A percentile compares a stretch with the other conserved stretches of the same genome.
phyloP scores from a whole-genome alignment of 495 filamentous ascomycete genomes.

The Corynascus novoguineensis region DNA sequence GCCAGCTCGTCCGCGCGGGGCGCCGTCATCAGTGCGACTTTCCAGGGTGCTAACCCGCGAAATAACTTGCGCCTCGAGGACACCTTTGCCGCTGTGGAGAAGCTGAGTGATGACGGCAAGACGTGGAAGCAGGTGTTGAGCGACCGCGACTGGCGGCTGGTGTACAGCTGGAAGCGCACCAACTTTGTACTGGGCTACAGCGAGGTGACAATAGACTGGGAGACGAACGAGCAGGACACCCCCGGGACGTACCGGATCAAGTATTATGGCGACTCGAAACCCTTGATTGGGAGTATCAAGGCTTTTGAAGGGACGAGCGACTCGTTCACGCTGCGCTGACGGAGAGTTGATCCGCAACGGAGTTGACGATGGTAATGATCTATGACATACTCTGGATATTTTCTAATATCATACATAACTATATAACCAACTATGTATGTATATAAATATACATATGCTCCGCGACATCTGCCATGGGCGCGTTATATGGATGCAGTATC shows the following conservation, averaged over 20 bases:
- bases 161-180: slow-evolving; percentile 77
- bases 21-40: slow-evolving; percentile 59
- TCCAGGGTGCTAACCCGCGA: slow-evolving; percentile 85
- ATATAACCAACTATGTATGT: too few relatives aligned
- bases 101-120: slow-evolving; percentile 33
- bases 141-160: slow-evolving; percentile 74
- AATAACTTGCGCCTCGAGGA: slow-evolving; percentile 79
- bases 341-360: slow-evolving; percentile 1
- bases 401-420: neutral
- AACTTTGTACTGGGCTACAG: slow-evolving; percentile 68
- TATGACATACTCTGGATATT: neutral
- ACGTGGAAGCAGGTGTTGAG: slow-evolving; percentile 64
- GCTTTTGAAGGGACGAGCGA: slow-evolving; percentile 68
- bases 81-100: slow-evolving; percentile 78
- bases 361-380: neutral
- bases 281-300: slow-evolving; percentile 56
- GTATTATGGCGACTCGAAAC: slow-evolving; percentile 85
- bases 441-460: too few relatives aligned
- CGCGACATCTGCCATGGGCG: too few relatives aligned
- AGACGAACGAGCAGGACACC: slow-evolving; percentile 54
- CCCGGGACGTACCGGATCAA: slow-evolving; percentile 70
- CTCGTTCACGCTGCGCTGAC: slow-evolving; percentile 49
- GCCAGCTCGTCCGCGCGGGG: slow-evolving; percentile 53
- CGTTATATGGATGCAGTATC: too few relatives aligned
- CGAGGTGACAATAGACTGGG: slow-evolving; percentile 72